Conservation (phyloP, 2,329 filamentous ascomycete species). For the Lachnellula cervina region DNA sequence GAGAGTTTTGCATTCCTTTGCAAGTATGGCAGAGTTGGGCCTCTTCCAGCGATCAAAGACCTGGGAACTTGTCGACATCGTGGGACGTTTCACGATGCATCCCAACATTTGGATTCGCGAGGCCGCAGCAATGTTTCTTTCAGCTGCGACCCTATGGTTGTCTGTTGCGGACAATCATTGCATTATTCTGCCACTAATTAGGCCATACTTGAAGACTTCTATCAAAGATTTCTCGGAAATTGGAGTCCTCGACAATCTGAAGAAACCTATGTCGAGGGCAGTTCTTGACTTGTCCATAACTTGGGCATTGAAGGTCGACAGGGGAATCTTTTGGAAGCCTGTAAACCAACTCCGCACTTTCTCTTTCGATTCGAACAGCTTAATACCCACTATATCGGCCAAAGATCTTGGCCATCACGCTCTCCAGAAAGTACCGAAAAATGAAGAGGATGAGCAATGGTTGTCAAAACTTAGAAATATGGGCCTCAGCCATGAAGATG, state of each 20-base stretch:
- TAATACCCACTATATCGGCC: slow-evolving; percentile 49
- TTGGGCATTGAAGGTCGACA: slow-evolving; percentile 80
- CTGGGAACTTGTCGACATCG: slow-evolving; percentile 82
- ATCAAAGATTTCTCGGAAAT: slow-evolving; percentile 67
- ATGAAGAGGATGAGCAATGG: slow-evolving; percentile 94
- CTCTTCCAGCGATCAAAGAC: slow-evolving; percentile 78
- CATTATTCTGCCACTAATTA: slow-evolving; percentile 73
- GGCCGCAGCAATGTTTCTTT: slow-evolving; percentile 77
- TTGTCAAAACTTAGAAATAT: slow-evolving; percentile 78
- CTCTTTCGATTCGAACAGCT: slow-evolving; percentile 54
- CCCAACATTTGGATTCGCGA: slow-evolving; percentile 95
- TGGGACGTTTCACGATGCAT: slow-evolving; percentile 83
- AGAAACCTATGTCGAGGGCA: slow-evolving; percentile 71
- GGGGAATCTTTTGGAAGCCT: slow-evolving; percentile 82
- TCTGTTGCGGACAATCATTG: slow-evolving; percentile 78
- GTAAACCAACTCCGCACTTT: slow-evolving; percentile 67
- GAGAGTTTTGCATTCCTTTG: slow-evolving; percentile 80
- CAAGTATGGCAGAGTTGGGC: slow-evolving; percentile 81
- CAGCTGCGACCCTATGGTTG: slow-evolving; percentile 69
- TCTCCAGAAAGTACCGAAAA: slow-evolving; percentile 63
- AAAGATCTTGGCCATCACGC: slow-evolving; percentile 53
- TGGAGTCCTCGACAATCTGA: slow-evolving; percentile 73
- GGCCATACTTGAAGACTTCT: slow-evolving; percentile 73
- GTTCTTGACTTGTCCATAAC: slow-evolving; percentile 80
- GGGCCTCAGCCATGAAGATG: slow-evolving; percentile 77